Percentiles rank a stretch among this genome's conserved stretches.
Evolutionary conservation across 73 alveolate genomes (phyloP).

Genomic region (Paramecium tetraurelia): DNA sequence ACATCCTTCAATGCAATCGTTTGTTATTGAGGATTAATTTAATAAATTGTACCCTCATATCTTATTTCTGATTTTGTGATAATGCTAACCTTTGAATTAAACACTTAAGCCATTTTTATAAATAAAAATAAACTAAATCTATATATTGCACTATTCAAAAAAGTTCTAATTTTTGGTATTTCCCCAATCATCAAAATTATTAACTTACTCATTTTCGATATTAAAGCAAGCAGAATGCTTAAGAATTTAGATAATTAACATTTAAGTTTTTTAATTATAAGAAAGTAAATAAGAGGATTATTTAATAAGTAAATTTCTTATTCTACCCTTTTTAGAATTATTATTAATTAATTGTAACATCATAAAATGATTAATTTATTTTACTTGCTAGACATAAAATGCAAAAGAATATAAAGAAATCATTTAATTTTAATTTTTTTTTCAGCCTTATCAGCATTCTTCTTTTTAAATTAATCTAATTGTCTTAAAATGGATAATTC

Average conservation of each 20-base stretch:
- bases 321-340: too few relatives aligned
- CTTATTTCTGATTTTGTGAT: conserved; percentile 58
- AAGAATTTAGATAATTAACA: background rate
- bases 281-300: background rate
- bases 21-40: conserved; percentile 51
- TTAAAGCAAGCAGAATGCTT: background rate
- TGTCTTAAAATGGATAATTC: conserved; percentile 5
- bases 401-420: background rate
- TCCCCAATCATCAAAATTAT: background rate
- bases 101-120: conserved; percentile 1
- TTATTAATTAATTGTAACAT: background rate
- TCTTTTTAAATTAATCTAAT: conserved; percentile 7
- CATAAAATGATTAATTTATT: background rate
- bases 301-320: too few relatives aligned
- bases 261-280: too few relatives aligned
- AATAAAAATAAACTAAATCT: background rate
- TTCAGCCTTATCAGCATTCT: background rate
- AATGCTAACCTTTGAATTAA: conserved; percentile 47
- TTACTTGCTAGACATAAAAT: background rate
- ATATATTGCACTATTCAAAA: background rate
- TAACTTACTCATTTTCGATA: background rate
- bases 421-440: conserved; percentile 24
- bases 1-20: conserved; percentile 62
- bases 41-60: conserved; percentile 56
- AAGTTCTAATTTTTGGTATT: background rate